These are phyloP conservation scores for Salix exigua DNA, from an alignment of 345 rosid species.

Conservation along the genomic window DNA sequence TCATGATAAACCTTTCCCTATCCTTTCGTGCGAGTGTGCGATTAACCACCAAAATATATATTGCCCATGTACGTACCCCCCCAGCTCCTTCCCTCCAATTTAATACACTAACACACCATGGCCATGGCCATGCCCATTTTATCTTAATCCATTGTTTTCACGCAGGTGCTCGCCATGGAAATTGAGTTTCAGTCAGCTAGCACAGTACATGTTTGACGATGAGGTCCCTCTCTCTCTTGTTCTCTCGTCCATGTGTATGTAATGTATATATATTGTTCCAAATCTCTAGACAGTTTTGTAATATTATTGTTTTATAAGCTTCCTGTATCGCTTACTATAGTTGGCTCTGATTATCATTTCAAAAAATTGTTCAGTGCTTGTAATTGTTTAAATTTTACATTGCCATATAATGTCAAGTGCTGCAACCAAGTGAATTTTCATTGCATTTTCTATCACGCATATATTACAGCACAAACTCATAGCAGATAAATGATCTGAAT, in stretches of 20 bases:
- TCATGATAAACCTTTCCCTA: not conserved
- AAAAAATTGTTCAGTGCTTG: too few relatives aligned
- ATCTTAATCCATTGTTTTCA: slow-evolving; percentile 2
- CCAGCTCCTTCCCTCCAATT: not conserved
- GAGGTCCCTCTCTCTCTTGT: slow-evolving; percentile 1
- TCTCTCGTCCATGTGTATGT: slow-evolving; percentile 18
- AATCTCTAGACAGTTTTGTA: slow-evolving; percentile 39
- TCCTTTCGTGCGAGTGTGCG: slow-evolving; percentile 9
- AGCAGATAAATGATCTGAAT: too few relatives aligned
- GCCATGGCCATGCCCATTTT: slow-evolving; percentile 9
- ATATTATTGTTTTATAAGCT: not conserved
- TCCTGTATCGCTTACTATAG: not conserved
- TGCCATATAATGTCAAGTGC: too few relatives aligned
- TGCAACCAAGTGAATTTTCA: too few relatives aligned
- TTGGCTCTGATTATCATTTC: too few relatives aligned
- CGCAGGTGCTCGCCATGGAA: slow-evolving; percentile 3
- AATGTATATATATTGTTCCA: slow-evolving; percentile 44
- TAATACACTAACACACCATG: slow-evolving; percentile 9
- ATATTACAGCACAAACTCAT: too few relatives aligned
- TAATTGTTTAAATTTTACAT: not conserved
- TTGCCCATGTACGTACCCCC: not conserved
- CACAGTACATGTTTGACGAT: slow-evolving; percentile 19
- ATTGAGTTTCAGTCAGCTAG: slow-evolving; percentile 9
- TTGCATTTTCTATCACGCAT: too few relatives aligned
- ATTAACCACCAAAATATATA: too few relatives aligned